Percentiles rank a stretch among this genome's conserved stretches.
phyloP scores from a whole-genome alignment of 177 flowering plant species.

The Vitis hybrid region DNA sequence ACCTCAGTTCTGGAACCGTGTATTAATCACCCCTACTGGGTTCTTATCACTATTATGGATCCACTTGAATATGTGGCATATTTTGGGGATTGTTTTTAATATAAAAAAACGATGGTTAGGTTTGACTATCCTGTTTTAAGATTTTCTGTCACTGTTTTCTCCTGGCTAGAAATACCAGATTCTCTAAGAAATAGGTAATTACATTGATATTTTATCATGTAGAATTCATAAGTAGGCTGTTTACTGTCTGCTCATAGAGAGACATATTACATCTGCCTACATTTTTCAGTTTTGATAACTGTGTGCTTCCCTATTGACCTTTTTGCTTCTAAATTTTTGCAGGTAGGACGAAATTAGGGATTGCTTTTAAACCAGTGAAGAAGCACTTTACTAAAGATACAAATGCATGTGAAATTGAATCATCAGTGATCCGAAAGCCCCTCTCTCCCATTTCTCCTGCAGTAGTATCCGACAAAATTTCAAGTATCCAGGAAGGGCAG shows the following conservation, averaged over 20 bases:
- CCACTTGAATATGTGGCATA: neutral
- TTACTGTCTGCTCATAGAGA: too few species aligned
- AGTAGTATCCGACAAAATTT: constrained; percentile 26
- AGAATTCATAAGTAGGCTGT: too few species aligned
- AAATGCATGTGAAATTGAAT: constrained; percentile 13
- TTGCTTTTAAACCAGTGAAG: constrained; percentile 24
- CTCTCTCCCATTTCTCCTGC: constrained; percentile 40
- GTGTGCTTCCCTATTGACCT: neutral
- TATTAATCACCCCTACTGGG: neutral
- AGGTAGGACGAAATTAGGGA: constrained; percentile 40
- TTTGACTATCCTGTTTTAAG: neutral
- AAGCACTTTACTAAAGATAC: constrained; percentile 19
- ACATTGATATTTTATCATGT: too few species aligned
- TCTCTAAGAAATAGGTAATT: neutral
- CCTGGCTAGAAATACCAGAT: neutral
- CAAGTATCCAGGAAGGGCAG: constrained; percentile 24
- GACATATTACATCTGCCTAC: neutral
- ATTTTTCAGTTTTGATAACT: neutral
- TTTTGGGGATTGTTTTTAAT: neutral
- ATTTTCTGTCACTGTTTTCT: neutral
- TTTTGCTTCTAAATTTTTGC: neutral
- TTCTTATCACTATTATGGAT: neutral
- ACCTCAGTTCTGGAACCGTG: too few species aligned
- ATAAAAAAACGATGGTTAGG: neutral
- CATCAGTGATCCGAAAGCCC: constrained; percentile 33